Evolutionary conservation across 2,329 filamentous ascomycete genomes (phyloP).

Genomic region (Pseudogymnoascus sp.): DNA sequence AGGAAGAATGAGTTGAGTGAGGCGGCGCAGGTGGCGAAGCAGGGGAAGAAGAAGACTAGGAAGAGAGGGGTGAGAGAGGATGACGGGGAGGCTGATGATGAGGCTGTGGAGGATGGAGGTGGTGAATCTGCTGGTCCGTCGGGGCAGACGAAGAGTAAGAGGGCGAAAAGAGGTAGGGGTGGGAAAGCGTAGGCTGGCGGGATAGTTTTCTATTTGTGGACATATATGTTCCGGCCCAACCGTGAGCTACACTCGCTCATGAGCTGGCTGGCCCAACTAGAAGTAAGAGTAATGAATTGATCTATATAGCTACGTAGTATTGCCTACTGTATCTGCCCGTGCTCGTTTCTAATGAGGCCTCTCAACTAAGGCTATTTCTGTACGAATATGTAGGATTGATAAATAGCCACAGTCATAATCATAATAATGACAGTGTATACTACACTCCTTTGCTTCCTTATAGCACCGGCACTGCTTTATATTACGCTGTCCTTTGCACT

Average conservation of each 20-base stretch:
- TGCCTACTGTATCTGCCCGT: too few species aligned
- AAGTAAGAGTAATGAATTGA: too few species aligned
- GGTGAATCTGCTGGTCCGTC: neutral
- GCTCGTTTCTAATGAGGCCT: too few species aligned
- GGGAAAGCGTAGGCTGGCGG: neutral
- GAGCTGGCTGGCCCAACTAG: too few species aligned
- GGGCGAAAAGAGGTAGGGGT: neutral
- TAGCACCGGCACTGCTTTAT: neutral
- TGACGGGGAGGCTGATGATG: slow-evolving; percentile 4
- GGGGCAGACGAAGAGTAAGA: slow-evolving; percentile 8
- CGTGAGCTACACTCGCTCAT: too few species aligned
- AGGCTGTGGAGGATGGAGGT: slow-evolving; percentile 9
- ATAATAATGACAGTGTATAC: neutral
- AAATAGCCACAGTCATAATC: neutral
- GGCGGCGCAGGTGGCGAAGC: slow-evolving; percentile 21
- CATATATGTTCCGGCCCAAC: slow-evolving; percentile 7
- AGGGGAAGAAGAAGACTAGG: slow-evolving; percentile 16
- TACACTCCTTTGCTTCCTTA: neutral
- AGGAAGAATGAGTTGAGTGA: slow-evolving; percentile 26
- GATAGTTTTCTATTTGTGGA: slow-evolving; percentile 7
- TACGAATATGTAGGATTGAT: neutral
- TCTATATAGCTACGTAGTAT: too few species aligned
- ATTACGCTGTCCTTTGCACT: neutral
- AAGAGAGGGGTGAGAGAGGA: slow-evolving; percentile 11
- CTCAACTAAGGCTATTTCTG: slow-evolving; percentile 2